Evolutionary conservation across 495 filamentous ascomycete genomes (phyloP), one percentile per base, ranked within the genome.

Genomic region (Recurvomyces mirabilis): DNA sequence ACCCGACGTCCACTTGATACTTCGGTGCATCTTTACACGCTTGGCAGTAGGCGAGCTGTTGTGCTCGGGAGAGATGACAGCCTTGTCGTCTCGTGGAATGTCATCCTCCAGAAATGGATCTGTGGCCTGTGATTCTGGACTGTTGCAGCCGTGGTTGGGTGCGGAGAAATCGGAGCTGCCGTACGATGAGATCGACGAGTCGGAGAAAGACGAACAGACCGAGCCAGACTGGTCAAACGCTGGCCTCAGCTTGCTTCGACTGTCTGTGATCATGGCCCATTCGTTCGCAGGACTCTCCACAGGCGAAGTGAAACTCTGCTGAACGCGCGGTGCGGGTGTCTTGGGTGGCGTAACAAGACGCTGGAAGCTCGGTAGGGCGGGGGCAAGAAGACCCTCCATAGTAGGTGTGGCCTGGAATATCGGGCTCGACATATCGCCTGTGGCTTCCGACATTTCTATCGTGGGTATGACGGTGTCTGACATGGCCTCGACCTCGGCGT

Each of bases 1-100:
- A 15, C 86, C 82, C 34, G 79, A 73, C 1, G 84, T 93, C 87
- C 88, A 98, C 19, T 57, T 54, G 14, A 59, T 25, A 22, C 62
- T 53, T 11, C 63, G 65, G 23, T 50, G 50, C 13, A 50, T 49
- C 35, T 56, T 60, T 15, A 52, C 21, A 22, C 55, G 58, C 38
- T 57, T 60, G 21, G 25, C 28, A 2, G 19, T 49, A n/a, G 42
- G 53, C 0, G 39, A 55, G 23, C 41, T 49, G 21, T 37, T 19
- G 3, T 43, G 31, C 9, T 59, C 46, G 12, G 52, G 58, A 6
- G 64, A 62, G 2, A 44, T 33, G 14, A 49, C n/a, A 5, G 54
- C 12, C 30, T 41, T 29, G 29, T 42, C 33, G 43, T 51, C 60
- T 59, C 59, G 71, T 59, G 23, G 55, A 63, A 42, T 60, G 48